Conservation (phyloP, 2,329 filamentous ascomycete genomes). For the Periglandula ipomoeae region DNA sequence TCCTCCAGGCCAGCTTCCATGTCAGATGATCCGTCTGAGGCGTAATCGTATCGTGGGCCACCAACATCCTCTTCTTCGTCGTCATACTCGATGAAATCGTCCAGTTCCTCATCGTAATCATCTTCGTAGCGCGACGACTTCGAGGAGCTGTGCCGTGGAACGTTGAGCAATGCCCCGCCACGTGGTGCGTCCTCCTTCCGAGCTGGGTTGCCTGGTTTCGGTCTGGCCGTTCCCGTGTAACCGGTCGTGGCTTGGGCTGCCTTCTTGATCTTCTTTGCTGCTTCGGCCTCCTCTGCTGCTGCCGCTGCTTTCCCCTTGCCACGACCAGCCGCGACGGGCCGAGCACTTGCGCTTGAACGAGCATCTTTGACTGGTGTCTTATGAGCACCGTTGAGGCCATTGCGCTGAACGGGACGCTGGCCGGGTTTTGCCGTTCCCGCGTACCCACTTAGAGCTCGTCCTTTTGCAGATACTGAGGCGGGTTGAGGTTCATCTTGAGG, state of each 20-base stretch:
- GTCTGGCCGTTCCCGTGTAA: conserved; percentile 55
- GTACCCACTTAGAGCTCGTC: conserved; percentile 16
- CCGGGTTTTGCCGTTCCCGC: conserved; percentile 22
- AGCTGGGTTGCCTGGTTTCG: conserved; percentile 31
- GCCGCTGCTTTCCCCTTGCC: conserved; percentile 10
- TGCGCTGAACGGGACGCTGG: conserved; percentile 16
- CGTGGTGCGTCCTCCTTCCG: conserved; percentile 26
- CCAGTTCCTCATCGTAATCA: conserved; percentile 55
- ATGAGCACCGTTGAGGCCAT: conserved; percentile 14
- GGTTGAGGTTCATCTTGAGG: conserved; percentile 32
- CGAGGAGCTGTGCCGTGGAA: conserved; percentile 19
- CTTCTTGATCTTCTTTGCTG: conserved; percentile 53
- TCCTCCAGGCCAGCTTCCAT: conserved; percentile 72
- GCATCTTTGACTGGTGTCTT: conserved; percentile 3
- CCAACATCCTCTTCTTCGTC: conserved; percentile 41
- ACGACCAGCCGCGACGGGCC: conserved; percentile 1
- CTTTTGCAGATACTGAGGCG: conserved; percentile 18
- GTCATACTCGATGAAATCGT: conserved; percentile 54
- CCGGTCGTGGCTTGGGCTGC: conserved; percentile 53
- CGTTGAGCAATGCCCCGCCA: conserved; percentile 32
- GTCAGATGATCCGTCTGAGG: conserved; percentile 59
- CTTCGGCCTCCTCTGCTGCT: conserved; percentile 23
- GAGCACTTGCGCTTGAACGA: conserved; percentile 4
- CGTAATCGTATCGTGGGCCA: conserved; percentile 42
- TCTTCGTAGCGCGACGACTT: conserved; percentile 37